Conservation (phyloP, 257 asterid genomes). For the Gynochthodes officinalis region DNA sequence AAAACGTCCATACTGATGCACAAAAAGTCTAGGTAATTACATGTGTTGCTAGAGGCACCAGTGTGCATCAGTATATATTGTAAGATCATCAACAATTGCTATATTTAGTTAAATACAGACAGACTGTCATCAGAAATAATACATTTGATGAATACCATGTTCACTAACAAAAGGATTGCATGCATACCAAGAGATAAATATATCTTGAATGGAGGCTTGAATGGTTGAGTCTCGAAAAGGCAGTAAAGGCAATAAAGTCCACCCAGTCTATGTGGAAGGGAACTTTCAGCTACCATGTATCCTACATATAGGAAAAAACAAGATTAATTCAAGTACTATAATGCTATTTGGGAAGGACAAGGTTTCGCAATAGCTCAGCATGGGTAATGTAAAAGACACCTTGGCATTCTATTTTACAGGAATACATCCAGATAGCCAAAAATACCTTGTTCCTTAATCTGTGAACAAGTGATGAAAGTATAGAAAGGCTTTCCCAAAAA, state of each 20-base stretch:
- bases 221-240: conserved; percentile 70
- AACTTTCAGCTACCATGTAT: conserved; percentile 44
- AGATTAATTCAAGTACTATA: neutral
- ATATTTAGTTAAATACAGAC: neutral
- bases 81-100: neutral
- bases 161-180: neutral
- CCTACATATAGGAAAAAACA: conserved; percentile 40
- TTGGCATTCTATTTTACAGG: neutral
- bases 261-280: conserved; percentile 64
- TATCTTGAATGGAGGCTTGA: conserved; percentile 75
- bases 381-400: neutral
- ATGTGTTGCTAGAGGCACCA: too few relatives aligned
- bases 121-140: neutral
- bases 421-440: neutral
- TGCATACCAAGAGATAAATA: conserved; percentile 65
- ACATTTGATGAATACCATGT: neutral
- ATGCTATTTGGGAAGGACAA: conserved; percentile 1
- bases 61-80: neutral
- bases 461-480: neutral
- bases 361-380: neutral
- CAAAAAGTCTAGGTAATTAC: neutral
- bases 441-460: neutral
- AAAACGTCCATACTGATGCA: neutral
- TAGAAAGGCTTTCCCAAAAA: neutral
- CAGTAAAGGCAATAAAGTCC: conserved; percentile 82